Percentiles rank a stretch among this genome's conserved stretches.
Conservation (phyloP, 768 basidiomycete genomes). For the Daedaleopsis sinensis region DNA sequence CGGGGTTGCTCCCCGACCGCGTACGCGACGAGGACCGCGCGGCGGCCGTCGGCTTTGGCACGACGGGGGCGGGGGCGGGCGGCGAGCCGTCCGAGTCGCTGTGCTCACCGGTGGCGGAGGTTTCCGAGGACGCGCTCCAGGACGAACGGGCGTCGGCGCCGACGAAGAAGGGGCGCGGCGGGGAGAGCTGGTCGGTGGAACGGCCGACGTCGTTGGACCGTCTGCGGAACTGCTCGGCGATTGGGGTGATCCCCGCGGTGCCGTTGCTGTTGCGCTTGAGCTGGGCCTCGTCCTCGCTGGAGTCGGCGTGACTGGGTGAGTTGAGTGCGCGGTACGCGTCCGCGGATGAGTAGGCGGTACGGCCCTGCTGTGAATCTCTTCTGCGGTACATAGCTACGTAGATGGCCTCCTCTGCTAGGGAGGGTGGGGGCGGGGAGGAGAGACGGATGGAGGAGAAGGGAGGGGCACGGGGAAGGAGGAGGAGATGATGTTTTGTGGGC, state of each 20-base stretch:
- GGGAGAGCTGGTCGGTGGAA: slow-evolving; percentile 27
- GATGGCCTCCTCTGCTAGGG: slow-evolving; percentile 5
- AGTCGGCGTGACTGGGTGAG: slow-evolving; percentile 21
- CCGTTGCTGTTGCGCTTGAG: slow-evolving; percentile 21
- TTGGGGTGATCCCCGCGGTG: slow-evolving; percentile 19
- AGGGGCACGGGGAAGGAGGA: slow-evolving; percentile 5
- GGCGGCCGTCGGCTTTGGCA: slow-evolving; percentile 11
- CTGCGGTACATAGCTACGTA: slow-evolving; percentile 18
- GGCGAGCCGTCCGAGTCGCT: slow-evolving; percentile 29
- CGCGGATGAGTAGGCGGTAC: slow-evolving; percentile 26
- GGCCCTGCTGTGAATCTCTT: slow-evolving; percentile 19
- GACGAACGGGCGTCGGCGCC: slow-evolving; percentile 29
- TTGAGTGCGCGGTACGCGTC: slow-evolving; percentile 32
- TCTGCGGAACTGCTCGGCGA: slow-evolving; percentile 16
- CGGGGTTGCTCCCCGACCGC: neutral
- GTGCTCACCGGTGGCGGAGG: slow-evolving; percentile 21
- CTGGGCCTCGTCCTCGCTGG: slow-evolving; percentile 27
- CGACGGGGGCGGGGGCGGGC: slow-evolving; percentile 10
- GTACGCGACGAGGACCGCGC: slow-evolving; percentile 3
- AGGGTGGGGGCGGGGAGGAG: neutral
- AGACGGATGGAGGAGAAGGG: slow-evolving; percentile 3
- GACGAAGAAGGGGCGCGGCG: slow-evolving; percentile 44
- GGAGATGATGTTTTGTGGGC: slow-evolving; percentile 7
- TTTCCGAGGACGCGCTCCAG: slow-evolving; percentile 21
- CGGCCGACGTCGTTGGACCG: slow-evolving; percentile 9